Conservation (phyloP, 225 moss, liverwort and hornwort species). For the Bryum argenteum region DNA sequence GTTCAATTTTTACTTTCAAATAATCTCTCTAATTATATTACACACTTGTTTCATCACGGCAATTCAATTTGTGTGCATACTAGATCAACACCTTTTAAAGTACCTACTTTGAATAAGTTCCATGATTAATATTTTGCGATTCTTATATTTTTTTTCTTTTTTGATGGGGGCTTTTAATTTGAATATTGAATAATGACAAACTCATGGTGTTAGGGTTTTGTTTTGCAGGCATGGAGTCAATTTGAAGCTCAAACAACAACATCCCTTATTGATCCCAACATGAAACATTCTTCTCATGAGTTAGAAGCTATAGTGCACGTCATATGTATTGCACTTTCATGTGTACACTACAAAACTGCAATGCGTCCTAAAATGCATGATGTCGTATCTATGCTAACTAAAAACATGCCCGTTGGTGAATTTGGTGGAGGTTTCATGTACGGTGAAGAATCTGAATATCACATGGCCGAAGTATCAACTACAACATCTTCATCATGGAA, state of each 20-base stretch:
- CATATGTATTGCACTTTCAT: constrained; percentile 4
- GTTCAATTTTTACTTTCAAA: no score
- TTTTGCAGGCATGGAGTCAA: neutral
- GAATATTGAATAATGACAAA: no score
- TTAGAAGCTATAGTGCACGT: neutral
- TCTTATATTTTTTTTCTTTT: no score
- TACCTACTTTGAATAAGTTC: no score
- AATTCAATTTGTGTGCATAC: no score
- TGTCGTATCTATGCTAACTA: neutral
- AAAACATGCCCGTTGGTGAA: neutral
- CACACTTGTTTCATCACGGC: no score
- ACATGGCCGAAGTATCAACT: neutral
- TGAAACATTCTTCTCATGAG: neutral
- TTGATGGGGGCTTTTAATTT: no score
- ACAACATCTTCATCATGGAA: neutral
- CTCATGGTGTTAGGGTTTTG: no score
- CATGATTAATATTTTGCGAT: no score
- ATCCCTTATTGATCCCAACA: neutral
- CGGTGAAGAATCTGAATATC: neutral
- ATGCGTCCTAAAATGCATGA: neutral
- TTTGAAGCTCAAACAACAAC: neutral
- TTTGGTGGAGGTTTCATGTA: neutral
- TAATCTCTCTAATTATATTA: no score
- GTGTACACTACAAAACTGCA: neutral
- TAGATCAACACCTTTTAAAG: no score